These are phyloP conservation scores for Zizania palustris DNA, from an alignment of 202 grass and related monocot genomes.

Conservation along the genomic window DNA sequence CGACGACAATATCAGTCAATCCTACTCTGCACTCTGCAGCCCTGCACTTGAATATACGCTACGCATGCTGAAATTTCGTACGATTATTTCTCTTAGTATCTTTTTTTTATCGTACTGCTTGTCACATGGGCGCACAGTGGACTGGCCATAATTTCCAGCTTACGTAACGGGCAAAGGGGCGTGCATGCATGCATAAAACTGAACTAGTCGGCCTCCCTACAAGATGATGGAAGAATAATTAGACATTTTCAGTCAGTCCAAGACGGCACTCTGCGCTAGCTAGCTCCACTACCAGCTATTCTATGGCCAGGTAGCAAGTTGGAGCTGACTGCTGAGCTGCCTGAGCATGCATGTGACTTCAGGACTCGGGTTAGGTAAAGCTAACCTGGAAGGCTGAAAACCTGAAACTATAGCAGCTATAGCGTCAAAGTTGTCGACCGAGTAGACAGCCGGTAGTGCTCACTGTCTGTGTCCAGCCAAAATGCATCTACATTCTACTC, in stretches of 20 bases:
- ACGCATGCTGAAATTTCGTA: conserved; percentile 1
- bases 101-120: conserved; percentile 6
- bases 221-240: conserved; percentile 30
- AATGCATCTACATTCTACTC: no score
- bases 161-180: not conserved
- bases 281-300: not conserved
- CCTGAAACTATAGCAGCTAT: no score
- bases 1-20: not conserved
- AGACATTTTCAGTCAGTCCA: conserved; percentile 36
- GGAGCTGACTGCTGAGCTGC: no score
- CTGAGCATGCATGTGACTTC: no score
- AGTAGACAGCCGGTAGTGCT: no score
- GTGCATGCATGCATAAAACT: conserved; percentile 15
- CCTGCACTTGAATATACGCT: not conserved
- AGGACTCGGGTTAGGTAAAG: no score
- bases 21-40: conserved; percentile 2
- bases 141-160: not conserved
- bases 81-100: not conserved
- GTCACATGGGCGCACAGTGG: not conserved
- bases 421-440: no score
- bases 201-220: conserved; percentile 12
- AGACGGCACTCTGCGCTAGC: not conserved
- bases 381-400: no score
- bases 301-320: no score
- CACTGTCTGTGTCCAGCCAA: no score